Base-by-base conservation (phyloP, 768 basidiomycete species). In the Tulasnella calospora region DNA sequence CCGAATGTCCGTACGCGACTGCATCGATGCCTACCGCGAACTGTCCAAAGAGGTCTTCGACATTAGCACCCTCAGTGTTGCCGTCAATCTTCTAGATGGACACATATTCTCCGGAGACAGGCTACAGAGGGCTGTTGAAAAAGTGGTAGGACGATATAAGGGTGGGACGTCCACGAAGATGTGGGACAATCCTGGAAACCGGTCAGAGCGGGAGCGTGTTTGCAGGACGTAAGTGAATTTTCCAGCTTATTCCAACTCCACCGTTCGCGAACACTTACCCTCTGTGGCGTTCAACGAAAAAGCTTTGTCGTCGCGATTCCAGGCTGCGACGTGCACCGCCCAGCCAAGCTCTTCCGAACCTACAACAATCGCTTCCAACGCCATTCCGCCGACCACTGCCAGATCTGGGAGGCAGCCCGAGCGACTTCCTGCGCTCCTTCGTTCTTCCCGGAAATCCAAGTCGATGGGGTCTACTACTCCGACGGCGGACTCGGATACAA, bases 261-360 rank as follows among this genome's bases (percentile, higher is more conserved):
- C 19, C 41, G 15, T 74, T 19, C 27, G 44, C 6, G 5, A 4
- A 23, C 40, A 9, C 40, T 71, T 46, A 74, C 40, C 23, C 1
- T 33, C 72, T 12, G n/a, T 30, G 30, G 19, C 19, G 15, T 51
- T 0, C 19, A 21, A 4, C 21, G 23, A n/a, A 4, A 51, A 35
- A 74, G 73, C 30, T 74, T 74, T 27, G 73, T 74, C 6, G 73
- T 74, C 27, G 73, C 40, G 21, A 51, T 74, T 74, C 73, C 73
- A 21, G 73, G 73, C 15, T 74, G 73, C 44, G 44, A 38, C 27
- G 73, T 74, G 0, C 17, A 35, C 17, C 46, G 44, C 71, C 35
- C 38, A 30, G 69, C 77, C 15, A 36, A 71, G 23, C 81, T 79
- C 0, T 81, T 81, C 73, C 44, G 79, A 30, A 80, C 79, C 15